Evolutionary conservation across 768 basidiomycete genomes (phyloP).

Genomic region (Calocera cornea): DNA sequence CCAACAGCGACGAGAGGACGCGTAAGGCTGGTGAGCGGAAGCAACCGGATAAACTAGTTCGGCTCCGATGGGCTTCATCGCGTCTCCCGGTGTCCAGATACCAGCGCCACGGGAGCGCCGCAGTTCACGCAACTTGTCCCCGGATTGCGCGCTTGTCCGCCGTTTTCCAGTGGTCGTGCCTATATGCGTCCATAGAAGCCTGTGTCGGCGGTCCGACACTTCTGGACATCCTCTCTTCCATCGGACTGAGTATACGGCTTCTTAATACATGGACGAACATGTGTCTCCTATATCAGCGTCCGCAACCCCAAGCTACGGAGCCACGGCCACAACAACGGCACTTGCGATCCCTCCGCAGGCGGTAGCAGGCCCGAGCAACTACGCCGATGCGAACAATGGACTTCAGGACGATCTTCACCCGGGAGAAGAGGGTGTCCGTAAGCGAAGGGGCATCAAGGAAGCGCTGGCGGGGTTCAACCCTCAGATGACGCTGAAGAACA

Average conservation of each 20-base stretch:
- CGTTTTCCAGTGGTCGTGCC: background rate
- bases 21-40: background rate
- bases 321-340: background rate
- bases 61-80: background rate
- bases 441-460: background rate
- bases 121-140: background rate
- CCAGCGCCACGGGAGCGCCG: background rate
- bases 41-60: background rate
- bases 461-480: conserved; percentile 7
- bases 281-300: background rate
- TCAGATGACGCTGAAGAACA: conserved; percentile 36
- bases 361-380: background rate
- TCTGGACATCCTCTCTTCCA: background rate
- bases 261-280: background rate
- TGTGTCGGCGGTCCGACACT: background rate
- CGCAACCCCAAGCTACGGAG: background rate
- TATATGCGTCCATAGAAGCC: background rate
- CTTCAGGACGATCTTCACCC: background rate
- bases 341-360: background rate
- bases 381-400: background rate
- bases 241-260: background rate
- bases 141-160: background rate
- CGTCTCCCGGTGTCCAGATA: background rate
- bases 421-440: background rate
- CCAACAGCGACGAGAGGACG: background rate